Conservation (phyloP, 352 stramenopile species). For the Globisporangium lucens region DNA sequence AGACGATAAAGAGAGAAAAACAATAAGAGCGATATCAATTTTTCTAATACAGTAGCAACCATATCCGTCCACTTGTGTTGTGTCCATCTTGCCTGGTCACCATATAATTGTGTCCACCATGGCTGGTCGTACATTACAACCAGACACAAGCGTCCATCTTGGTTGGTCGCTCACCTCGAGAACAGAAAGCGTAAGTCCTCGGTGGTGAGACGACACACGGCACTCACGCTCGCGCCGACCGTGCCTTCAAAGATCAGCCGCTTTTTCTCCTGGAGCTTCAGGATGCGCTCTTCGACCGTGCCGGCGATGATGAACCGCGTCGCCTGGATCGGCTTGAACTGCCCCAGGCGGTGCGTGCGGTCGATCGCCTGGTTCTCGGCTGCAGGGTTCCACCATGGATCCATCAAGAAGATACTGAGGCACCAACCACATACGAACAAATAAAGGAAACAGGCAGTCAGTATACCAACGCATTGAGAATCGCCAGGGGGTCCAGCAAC, state of each 20-base stretch:
- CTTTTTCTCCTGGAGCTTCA: slow-evolving; percentile 95
- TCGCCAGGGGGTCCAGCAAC: slow-evolving; percentile 15
- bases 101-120: neutral
- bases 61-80: neutral
- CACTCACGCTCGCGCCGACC: slow-evolving; percentile 90
- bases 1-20: neutral
- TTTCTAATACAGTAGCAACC: neutral
- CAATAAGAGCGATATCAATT: neutral
- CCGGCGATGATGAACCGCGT: slow-evolving; percentile 97
- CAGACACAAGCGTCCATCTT: neutral
- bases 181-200: slow-evolving; percentile 95
- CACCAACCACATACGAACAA: slow-evolving; percentile 11
- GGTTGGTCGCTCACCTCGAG: slow-evolving; percentile 25
- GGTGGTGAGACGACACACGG: slow-evolving; percentile 89
- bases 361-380: slow-evolving; percentile 96
- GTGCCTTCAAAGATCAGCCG: slow-evolving; percentile 99
- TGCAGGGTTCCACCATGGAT: slow-evolving; percentile 99
- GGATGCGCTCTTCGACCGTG: slow-evolving; percentile 97
- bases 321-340: slow-evolving; percentile 96
- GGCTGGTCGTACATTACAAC: neutral
- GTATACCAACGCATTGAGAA: neutral
- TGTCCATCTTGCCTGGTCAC: neutral
- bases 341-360: slow-evolving; percentile 96
- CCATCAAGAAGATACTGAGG: slow-evolving; percentile 93
- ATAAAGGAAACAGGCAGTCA: slow-evolving; percentile 12